Evolutionary conservation across 371 early-diverging fungal species (phyloP), one percentile per base, ranked within the genome.

Genomic region (Coemansia sp.): DNA sequence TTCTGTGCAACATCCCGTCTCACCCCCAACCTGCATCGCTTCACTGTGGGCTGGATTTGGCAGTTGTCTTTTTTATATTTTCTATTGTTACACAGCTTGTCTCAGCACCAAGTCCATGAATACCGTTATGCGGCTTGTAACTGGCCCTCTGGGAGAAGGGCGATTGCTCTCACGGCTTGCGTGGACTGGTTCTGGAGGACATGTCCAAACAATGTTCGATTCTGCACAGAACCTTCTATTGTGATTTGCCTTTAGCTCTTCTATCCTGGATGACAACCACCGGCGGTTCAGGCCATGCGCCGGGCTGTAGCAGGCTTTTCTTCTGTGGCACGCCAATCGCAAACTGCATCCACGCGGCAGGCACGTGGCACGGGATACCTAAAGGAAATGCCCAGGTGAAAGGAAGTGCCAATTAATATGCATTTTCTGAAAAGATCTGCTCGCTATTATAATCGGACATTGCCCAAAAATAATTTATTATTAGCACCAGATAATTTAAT

Each of bases 221-320:
- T 53, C 53, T 53, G 12, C 5, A 21, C 25, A 53, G 53, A 53
- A 53, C 12, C 14, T 53, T 53, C 53, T 53, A 16, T 53, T 53
- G 21, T 53, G 53, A 53, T 53, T 53, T 53, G 53, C 53, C 23
- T 51, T 50, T 50, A 37, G 11, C 37, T 9, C 37, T 37, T 37
- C 37, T 37, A 30, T 37, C 37, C 37, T 37, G 11, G 37, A 11
- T 37, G 37, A 11, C 37, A 37, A 37, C 37, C 37, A 37, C 37
- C 37, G 37, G 37, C 37, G 37, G 37, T 37, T 37, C 11, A 9
- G 11, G 37, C 44, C 44, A 44, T 44, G 44, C 44, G 44, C 44
- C 44, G 44, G 44, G 44, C 44, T 44, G 0, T 5, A 44, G 44
- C 44, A 44, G 44, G 44, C 44, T 44, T 44, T 44, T 44, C 9